phyloP scores from a whole-genome alignment of 768 basidiomycete species.

The Hericium coralloides region DNA sequence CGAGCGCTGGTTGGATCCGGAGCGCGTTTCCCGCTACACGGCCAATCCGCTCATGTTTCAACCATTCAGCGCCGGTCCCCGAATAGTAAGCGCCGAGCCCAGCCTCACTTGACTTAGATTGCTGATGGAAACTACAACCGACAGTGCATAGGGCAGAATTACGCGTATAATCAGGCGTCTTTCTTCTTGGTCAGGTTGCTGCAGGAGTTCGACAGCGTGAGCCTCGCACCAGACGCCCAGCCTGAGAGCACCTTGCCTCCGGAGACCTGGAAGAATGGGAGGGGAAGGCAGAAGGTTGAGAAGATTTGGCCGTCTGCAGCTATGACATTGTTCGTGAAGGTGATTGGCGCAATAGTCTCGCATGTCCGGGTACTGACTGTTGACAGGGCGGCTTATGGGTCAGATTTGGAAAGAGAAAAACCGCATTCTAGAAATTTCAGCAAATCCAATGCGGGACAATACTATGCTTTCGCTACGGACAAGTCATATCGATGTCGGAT shows the following conservation, averaged over 20 bases:
- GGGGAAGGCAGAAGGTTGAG: slow-evolving; percentile 14
- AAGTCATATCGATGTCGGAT: no score
- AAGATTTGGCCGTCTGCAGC: slow-evolving; percentile 9
- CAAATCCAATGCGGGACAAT: no score
- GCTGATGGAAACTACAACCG: neutral
- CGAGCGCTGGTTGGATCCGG: slow-evolving; percentile 52
- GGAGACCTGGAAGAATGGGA: slow-evolving; percentile 9
- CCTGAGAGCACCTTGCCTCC: slow-evolving; percentile 15
- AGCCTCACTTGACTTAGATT: no score
- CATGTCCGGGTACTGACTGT: neutral
- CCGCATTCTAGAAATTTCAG: no score
- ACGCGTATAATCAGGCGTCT: slow-evolving; percentile 45
- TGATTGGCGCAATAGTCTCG: neutral
- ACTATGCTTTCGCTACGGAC: no score
- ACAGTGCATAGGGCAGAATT: slow-evolving; percentile 48
- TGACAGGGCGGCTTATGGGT: no score
- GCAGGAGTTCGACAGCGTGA: slow-evolving; percentile 34
- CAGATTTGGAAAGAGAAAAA: no score
- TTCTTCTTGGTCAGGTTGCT: slow-evolving; percentile 47
- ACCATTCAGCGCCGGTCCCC: slow-evolving; percentile 61
- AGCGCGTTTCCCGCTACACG: slow-evolving; percentile 39
- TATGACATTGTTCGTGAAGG: neutral
- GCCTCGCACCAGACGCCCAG: slow-evolving; percentile 16
- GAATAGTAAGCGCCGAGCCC: slow-evolving; percentile 26
- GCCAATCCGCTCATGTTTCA: slow-evolving; percentile 62